Conservation (phyloP, 441 rosid genomes). For the Eruca vesicaria region DNA sequence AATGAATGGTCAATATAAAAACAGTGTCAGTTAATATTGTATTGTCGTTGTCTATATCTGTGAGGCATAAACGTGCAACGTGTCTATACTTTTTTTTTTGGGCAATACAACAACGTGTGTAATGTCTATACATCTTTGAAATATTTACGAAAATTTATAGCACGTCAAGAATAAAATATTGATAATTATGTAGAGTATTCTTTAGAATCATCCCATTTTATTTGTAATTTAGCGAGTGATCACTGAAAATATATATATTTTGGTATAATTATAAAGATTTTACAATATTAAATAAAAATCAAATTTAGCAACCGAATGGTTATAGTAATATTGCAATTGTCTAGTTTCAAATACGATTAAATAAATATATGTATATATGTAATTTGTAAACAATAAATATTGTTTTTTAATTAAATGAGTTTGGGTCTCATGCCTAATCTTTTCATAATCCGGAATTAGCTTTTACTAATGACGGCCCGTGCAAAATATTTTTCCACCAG, state of each 20-base stretch:
- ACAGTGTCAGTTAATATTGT: not conserved
- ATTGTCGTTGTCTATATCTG: slow-evolving; percentile 6
- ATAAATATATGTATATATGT: too few species aligned
- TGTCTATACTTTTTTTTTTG: too few species aligned
- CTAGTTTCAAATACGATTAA: not conserved
- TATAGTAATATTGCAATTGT: not conserved
- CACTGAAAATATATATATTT: not conserved
- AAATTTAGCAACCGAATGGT: not conserved
- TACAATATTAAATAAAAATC: not conserved
- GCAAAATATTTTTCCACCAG: too few species aligned
- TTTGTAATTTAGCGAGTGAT: not conserved
- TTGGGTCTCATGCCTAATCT: too few species aligned
- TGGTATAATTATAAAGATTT: not conserved
- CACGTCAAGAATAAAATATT: not conserved
- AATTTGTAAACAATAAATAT: not conserved
- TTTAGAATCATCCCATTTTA: not conserved
- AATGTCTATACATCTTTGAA: slow-evolving; percentile 7
- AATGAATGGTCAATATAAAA: slow-evolving; percentile 14
- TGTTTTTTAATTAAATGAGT: not conserved
- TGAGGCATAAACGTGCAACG: slow-evolving; percentile 14
- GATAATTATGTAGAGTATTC: not conserved
- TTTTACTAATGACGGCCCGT: too few species aligned
- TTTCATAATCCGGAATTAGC: too few species aligned
- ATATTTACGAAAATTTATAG: not conserved
- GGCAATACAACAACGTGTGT: too few species aligned